phyloP scores from a whole-genome alignment of 306 rosid species.

The Dalbergia cochinchinensis region DNA sequence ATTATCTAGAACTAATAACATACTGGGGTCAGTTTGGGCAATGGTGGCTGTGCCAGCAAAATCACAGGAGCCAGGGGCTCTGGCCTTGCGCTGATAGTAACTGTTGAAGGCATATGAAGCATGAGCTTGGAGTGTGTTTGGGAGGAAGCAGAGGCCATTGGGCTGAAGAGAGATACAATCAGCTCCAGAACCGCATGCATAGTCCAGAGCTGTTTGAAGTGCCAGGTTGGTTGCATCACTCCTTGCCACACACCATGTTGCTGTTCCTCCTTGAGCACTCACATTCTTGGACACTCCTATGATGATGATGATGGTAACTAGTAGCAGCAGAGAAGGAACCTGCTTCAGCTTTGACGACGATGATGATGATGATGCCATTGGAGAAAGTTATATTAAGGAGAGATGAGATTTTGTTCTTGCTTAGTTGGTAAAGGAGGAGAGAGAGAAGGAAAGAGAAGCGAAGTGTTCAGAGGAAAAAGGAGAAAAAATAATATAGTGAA shows the following conservation, averaged over 20 bases:
- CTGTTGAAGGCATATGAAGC: constrained; percentile 95
- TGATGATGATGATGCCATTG: constrained; percentile 59
- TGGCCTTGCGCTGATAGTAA: constrained; percentile 62
- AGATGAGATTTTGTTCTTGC: constrained; percentile 11
- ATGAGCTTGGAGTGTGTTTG: constrained; percentile 92
- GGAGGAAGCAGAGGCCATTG: constrained; percentile 79
- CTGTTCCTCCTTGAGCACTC: constrained; percentile 24
- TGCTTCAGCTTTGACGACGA: constrained; percentile 1
- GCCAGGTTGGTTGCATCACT: constrained; percentile 69
- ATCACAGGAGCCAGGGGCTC: constrained; percentile 85
- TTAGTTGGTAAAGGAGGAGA: constrained; percentile 68
- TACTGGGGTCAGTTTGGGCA: constrained; percentile 90
- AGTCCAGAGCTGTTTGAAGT: constrained; percentile 79
- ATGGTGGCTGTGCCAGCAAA: constrained; percentile 80
- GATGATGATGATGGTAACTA: background rate
- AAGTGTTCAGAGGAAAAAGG: constrained; percentile 30
- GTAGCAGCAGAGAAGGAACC: background rate
- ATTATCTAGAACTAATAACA: background rate
- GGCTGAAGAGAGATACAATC: constrained; percentile 74
- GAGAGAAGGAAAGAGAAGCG: constrained; percentile 35
- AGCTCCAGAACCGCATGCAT: constrained; percentile 80
- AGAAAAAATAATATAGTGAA: constrained; percentile 31
- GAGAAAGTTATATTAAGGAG: constrained; percentile 50
- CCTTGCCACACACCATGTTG: constrained; percentile 81
- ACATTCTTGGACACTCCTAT: background rate